Evolutionary conservation across 305 asterid genomes (phyloP).

Genomic region (Stenogyne calaminthoides): DNA sequence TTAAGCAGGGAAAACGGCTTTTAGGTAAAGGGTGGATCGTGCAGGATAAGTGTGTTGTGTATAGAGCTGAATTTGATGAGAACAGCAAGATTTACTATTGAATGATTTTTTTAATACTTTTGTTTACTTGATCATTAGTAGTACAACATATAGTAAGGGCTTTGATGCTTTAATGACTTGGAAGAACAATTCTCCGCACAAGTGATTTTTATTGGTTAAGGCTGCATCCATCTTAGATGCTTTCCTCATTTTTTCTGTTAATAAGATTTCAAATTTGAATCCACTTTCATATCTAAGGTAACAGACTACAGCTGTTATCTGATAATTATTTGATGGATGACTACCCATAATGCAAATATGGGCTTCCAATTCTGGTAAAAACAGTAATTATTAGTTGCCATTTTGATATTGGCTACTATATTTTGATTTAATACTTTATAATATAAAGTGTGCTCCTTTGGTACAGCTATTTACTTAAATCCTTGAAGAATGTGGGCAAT

Average conservation of each 20-base stretch:
- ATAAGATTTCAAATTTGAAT: neutral
- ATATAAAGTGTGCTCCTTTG: neutral
- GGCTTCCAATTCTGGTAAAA: slow-evolving; percentile 5
- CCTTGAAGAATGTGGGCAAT: neutral
- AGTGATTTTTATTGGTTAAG: neutral
- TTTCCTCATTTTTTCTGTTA: neutral
- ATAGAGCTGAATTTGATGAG: neutral
- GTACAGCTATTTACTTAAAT: neutral
- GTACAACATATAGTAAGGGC: neutral
- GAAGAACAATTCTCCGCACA: neutral
- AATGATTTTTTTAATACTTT: neutral
- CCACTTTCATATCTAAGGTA: slow-evolving; percentile 6
- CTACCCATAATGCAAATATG: neutral
- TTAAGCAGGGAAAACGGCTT: neutral
- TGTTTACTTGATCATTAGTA: neutral
- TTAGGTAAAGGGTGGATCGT: slow-evolving; percentile 10
- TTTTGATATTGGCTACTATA: slow-evolving; percentile 4
- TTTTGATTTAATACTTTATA: neutral
- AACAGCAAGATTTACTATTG: neutral
- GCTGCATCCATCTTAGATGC: neutral
- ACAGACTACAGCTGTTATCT: slow-evolving; percentile 18
- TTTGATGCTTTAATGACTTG: neutral
- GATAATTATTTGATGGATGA: neutral
- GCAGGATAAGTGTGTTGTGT: neutral
- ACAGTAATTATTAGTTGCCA: slow-evolving; percentile 14